Percentiles rank a stretch among this genome's conserved stretches.
phyloP scores from a whole-genome alignment of 352 stramenopile genomes.

The Phytophthora cactorum region DNA sequence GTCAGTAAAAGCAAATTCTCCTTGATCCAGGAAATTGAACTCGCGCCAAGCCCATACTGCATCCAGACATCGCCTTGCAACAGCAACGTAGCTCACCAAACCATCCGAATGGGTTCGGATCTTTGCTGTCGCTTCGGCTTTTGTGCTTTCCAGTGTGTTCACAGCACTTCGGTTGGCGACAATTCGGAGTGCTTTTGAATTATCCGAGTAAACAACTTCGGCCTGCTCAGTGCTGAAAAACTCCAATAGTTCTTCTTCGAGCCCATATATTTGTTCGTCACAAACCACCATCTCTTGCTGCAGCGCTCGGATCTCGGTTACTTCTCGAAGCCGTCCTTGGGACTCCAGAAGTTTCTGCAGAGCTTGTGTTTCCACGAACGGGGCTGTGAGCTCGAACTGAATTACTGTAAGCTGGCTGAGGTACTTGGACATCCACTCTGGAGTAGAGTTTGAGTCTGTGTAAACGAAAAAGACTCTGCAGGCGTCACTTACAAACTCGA shows the following conservation, averaged over 20 bases:
- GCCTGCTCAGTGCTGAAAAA: slow-evolving; percentile 58
- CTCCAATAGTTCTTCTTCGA: slow-evolving; percentile 70
- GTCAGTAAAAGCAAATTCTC: not conserved
- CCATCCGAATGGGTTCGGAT: slow-evolving; percentile 34
- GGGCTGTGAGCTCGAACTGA: slow-evolving; percentile 47
- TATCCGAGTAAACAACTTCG: slow-evolving; percentile 49
- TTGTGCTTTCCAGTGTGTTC: slow-evolving; percentile 53
- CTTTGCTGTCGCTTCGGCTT: slow-evolving; percentile 45
- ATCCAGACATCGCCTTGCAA: slow-evolving; percentile 48
- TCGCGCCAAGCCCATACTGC: slow-evolving; percentile 44
- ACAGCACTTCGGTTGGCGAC: slow-evolving; percentile 62
- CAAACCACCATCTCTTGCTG: slow-evolving; percentile 53
- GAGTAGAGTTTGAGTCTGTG: slow-evolving; percentile 29
- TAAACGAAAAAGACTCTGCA: slow-evolving; percentile 64
- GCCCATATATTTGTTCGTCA: slow-evolving; percentile 57
- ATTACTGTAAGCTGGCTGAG: slow-evolving; percentile 51
- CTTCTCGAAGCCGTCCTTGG: slow-evolving; percentile 33
- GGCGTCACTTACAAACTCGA: slow-evolving; percentile 53
- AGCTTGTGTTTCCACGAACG: slow-evolving; percentile 41
- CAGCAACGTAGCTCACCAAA: slow-evolving; percentile 27
- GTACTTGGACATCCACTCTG: slow-evolving; percentile 51
- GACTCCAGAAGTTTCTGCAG: slow-evolving; percentile 45
- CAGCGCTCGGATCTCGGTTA: slow-evolving; percentile 60
- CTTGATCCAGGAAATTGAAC: slow-evolving; percentile 16
- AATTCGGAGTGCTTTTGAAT: slow-evolving; percentile 59